Evolutionary conservation across 768 basidiomycete genomes (phyloP).

Genomic region (Pleurotus eryngii): DNA sequence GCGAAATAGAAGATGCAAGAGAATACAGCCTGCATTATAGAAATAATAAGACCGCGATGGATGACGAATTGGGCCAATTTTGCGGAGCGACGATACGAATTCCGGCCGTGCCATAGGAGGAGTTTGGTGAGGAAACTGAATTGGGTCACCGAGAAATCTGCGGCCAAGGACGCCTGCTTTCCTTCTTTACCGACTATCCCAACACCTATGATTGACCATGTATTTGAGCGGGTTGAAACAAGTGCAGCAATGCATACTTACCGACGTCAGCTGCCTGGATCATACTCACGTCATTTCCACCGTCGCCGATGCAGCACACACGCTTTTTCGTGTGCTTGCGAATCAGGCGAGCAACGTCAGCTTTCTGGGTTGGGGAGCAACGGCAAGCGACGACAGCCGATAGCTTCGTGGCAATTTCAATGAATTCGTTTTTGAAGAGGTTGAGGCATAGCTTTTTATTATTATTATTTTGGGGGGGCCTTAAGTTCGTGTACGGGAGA

Average conservation of each 20-base stretch:
- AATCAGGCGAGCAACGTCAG: slow-evolving; percentile 93
- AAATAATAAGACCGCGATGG: slow-evolving; percentile 94
- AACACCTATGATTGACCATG: slow-evolving; percentile 51
- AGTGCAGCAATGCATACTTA: slow-evolving; percentile 36
- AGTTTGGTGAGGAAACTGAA: slow-evolving; percentile 95
- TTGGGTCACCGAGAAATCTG: slow-evolving; percentile 97
- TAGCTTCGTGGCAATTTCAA: slow-evolving; percentile 93
- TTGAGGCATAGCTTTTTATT: slow-evolving; percentile 87
- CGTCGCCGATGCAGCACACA: slow-evolving; percentile 98
- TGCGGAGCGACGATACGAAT: slow-evolving; percentile 96
- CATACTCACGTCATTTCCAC: slow-evolving; percentile 99
- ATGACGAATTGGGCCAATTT: slow-evolving; percentile 99
- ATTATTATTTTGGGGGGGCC: not conserved
- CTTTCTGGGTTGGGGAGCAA: slow-evolving; percentile 98
- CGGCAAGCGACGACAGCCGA: slow-evolving; percentile 97
- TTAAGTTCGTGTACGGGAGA: not conserved
- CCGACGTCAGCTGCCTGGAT: slow-evolving; percentile 99
- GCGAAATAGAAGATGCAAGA: slow-evolving; percentile 92
- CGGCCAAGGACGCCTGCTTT: slow-evolving; percentile 97
- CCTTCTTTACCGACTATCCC: slow-evolving; percentile 99
- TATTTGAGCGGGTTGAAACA: too few relatives aligned
- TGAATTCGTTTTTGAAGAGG: slow-evolving; percentile 90
- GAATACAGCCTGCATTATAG: slow-evolving; percentile 97
- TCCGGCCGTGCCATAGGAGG: slow-evolving; percentile 97
- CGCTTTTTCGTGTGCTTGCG: slow-evolving; percentile 88